Evolutionary conservation across 352 stramenopile genomes (phyloP).

Genomic region (Globisporangium emineosum): DNA sequence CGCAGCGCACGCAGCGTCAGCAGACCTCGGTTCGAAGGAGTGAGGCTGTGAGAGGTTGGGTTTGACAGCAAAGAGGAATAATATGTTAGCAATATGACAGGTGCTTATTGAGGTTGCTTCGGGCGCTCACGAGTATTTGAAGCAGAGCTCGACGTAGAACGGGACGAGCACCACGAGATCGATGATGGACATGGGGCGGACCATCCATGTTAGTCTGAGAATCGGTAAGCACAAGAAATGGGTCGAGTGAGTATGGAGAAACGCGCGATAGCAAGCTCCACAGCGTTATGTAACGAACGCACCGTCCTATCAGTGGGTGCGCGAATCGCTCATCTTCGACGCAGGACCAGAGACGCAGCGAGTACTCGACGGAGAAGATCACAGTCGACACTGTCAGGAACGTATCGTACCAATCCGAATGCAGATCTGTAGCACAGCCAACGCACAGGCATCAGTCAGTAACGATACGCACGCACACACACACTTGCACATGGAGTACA

Average conservation of each 20-base stretch:
- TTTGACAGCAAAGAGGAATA: background rate
- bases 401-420: conserved; percentile 62
- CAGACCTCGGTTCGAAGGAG: conserved; percentile 31
- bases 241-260: background rate
- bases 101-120: background rate
- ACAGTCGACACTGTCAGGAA: conserved; percentile 76
- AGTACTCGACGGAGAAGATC: conserved; percentile 76
- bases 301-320: conserved; percentile 55
- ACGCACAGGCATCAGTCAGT: background rate
- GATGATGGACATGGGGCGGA: conserved; percentile 76
- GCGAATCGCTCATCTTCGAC: conserved; percentile 69
- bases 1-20: conserved; percentile 71
- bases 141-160: conserved; percentile 80
- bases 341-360: conserved; percentile 76
- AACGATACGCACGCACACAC: background rate
- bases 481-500: background rate
- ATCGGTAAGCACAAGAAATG: conserved; percentile 8
- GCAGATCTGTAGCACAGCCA: conserved; percentile 26
- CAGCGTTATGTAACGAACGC: background rate
- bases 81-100: background rate
- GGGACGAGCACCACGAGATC: conserved; percentile 72
- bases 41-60: conserved; percentile 7
- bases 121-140: conserved; percentile 51
- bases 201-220: conserved; percentile 71
- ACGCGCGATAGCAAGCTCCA: background rate